Evolutionary conservation across 371 early-diverging fungal species (phyloP).

Genomic region (Mortierella sp.): DNA sequence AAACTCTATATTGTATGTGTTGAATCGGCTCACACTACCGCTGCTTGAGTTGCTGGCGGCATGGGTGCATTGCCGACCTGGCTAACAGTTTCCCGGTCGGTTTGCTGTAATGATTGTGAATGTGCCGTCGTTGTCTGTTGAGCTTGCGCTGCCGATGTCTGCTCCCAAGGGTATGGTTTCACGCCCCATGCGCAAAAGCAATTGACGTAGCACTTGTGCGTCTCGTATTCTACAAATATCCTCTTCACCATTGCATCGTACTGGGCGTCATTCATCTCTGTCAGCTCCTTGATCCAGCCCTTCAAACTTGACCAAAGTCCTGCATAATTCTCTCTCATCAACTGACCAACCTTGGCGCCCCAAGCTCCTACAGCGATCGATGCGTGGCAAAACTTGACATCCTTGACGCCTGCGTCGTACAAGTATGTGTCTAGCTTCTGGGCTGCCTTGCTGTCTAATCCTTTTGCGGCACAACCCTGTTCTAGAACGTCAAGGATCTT

Average conservation of each 20-base stretch:
- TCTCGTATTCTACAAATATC: slow-evolving; percentile 43
- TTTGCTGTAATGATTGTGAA: no score
- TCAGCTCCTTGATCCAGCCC: slow-evolving; percentile 45
- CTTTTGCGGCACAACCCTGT: slow-evolving; percentile 32
- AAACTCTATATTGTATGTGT: no score
- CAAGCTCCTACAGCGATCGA: slow-evolving; percentile 51
- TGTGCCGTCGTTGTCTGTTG: not conserved
- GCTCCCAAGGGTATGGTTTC: slow-evolving; percentile 30
- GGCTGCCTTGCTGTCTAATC: slow-evolving; percentile 63
- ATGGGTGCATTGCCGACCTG: no score
- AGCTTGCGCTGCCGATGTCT: slow-evolving; percentile 8
- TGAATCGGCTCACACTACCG: slow-evolving; percentile 5
- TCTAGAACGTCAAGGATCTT: slow-evolving; percentile 37
- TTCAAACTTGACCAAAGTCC: slow-evolving; percentile 46
- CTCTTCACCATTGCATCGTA: slow-evolving; percentile 45
- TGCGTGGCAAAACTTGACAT: slow-evolving; percentile 38
- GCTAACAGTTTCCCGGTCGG: no score
- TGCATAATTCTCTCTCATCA: slow-evolving; percentile 48
- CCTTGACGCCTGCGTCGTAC: slow-evolving; percentile 45
- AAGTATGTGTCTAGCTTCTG: slow-evolving; percentile 53
- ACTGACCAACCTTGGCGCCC: slow-evolving; percentile 51
- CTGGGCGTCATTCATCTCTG: slow-evolving; percentile 34
- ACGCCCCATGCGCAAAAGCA: slow-evolving; percentile 53
- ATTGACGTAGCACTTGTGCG: slow-evolving; percentile 43
- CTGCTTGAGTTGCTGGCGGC: slow-evolving; percentile 2